These are phyloP conservation scores for Mycena citricolor DNA, from an alignment of 1,284 basidiomycete species.

Conservation along the genomic window DNA sequence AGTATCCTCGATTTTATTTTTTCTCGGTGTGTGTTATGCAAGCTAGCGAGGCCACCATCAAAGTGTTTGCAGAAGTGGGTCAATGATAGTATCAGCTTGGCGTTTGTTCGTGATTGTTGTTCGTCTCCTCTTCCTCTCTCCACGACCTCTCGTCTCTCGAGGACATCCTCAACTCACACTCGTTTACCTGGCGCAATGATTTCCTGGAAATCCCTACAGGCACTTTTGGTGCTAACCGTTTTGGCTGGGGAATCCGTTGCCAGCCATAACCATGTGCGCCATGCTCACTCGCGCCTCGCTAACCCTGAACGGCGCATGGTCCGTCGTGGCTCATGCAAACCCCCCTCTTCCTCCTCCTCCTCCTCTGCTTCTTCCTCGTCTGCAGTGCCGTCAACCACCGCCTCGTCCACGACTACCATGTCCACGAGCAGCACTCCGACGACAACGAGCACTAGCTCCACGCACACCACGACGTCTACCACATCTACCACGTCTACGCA, in stretches of 20 bases:
- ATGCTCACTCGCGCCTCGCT: conserved; percentile 1
- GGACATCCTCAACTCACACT: conserved; percentile 19
- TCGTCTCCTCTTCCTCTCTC: conserved; percentile 5
- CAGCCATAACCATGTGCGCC: conserved; percentile 1
- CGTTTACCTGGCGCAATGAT: conserved; percentile 18
- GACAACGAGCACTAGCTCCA: not conserved
- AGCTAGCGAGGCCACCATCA: no score
- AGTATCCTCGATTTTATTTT: no score
- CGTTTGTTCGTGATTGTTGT: no score
- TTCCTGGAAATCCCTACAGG: conserved; percentile 19
- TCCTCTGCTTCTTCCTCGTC: not conserved
- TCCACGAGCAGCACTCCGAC: conserved; percentile 3
- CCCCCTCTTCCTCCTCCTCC: conserved; percentile 1
- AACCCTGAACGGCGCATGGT: not conserved
- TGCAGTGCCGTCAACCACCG: not conserved
- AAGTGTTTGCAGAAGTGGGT: no score
- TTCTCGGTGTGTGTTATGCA: no score
- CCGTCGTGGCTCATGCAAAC: conserved; percentile 13
- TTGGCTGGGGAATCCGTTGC: conserved; percentile 11
- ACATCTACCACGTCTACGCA: not conserved
- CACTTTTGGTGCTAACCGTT: conserved; percentile 17
- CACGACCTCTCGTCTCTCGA: conserved; percentile 9
- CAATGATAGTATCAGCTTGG: no score
- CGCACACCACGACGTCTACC: no score
- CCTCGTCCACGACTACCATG: not conserved